Conservation (phyloP, 352 stramenopile genomes). For the Phytophthora rubi region DNA sequence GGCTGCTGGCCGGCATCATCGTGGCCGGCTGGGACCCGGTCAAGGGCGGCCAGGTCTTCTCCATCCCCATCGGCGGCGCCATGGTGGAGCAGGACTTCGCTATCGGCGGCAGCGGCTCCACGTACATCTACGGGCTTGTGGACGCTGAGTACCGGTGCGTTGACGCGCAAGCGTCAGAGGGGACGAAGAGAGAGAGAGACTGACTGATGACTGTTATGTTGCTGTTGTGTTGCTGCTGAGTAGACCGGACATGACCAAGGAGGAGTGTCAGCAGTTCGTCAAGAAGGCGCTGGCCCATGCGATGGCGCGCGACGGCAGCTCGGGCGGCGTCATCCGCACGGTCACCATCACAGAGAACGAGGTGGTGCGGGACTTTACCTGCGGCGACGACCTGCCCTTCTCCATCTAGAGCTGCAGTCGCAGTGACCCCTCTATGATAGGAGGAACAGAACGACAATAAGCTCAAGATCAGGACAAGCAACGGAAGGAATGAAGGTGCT, state of each 20-base stretch:
- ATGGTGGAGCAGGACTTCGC: constrained; percentile 98
- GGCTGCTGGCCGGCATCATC: constrained; percentile 96
- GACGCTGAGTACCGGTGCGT: constrained; percentile 93
- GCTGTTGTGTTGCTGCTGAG: neutral
- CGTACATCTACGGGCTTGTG: constrained; percentile 98
- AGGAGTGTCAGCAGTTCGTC: constrained; percentile 95
- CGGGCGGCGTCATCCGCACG: constrained; percentile 98
- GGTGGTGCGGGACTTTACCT: constrained; percentile 92
- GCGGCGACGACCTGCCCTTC: constrained; percentile 93
- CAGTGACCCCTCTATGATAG: too few species aligned
- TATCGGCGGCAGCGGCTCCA: constrained; percentile 96
- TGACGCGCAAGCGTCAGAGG: too few species aligned
- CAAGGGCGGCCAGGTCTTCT: constrained; percentile 96
- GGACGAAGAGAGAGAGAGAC: too few species aligned
- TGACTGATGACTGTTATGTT: too few species aligned
- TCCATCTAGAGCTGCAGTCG: constrained; percentile 53
- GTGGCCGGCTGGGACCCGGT: constrained; percentile 97
- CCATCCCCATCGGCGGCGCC: constrained; percentile 95
- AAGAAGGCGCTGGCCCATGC: constrained; percentile 96
- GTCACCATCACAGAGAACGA: constrained; percentile 94
- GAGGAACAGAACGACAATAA: neutral
- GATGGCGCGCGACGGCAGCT: constrained; percentile 98
- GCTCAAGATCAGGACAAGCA: constrained; percentile 8
- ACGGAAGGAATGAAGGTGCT: constrained; percentile 38
- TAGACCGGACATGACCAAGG: constrained; percentile 95